phyloP scores from a whole-genome alignment of 495 filamentous ascomycete genomes.

The Aspergillus saccharolyticus region DNA sequence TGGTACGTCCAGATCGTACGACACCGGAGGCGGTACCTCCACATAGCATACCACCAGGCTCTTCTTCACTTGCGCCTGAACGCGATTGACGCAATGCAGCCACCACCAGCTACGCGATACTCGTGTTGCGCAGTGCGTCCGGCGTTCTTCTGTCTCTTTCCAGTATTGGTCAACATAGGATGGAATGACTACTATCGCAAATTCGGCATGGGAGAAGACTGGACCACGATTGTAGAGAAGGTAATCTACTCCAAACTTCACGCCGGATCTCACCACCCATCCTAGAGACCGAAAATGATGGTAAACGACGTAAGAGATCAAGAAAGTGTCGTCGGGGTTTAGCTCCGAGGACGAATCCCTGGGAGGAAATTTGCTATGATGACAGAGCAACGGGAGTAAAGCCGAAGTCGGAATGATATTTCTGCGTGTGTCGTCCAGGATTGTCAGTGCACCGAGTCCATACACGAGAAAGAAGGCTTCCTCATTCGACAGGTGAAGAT shows the following conservation, averaged over 20 bases:
- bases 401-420: slow-evolving; percentile 29
- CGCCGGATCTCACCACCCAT: slow-evolving; percentile 89
- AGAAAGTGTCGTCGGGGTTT: slow-evolving; percentile 73
- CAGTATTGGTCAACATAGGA: slow-evolving; percentile 75
- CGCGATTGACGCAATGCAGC: slow-evolving; percentile 86
- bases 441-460: slow-evolving; percentile 67
- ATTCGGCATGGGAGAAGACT: slow-evolving; percentile 90
- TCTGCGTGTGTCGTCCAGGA: slow-evolving; percentile 54
- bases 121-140: slow-evolving; percentile 41
- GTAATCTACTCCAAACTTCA: slow-evolving; percentile 94
- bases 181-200: slow-evolving; percentile 78
- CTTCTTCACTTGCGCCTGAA: slow-evolving; percentile 86
- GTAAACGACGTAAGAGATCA: slow-evolving; percentile 81
- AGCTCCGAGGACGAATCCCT: slow-evolving; percentile 29
- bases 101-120: slow-evolving; percentile 73
- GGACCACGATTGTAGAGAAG: slow-evolving; percentile 93
- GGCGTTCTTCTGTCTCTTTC: slow-evolving; percentile 48
- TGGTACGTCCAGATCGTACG: slow-evolving; percentile 6
- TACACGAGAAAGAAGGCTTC: slow-evolving; percentile 92
- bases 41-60: slow-evolving; percentile 83
- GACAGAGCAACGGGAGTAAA: slow-evolving; percentile 62
- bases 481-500: slow-evolving; percentile 82
- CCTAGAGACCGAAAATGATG: slow-evolving; percentile 96
- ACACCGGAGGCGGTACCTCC: slow-evolving; percentile 71
- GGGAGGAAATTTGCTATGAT: slow-evolving; percentile 65